phyloP scores from a whole-genome alignment of 2,329 filamentous ascomycete species.

The Blastomyces percursus region DNA sequence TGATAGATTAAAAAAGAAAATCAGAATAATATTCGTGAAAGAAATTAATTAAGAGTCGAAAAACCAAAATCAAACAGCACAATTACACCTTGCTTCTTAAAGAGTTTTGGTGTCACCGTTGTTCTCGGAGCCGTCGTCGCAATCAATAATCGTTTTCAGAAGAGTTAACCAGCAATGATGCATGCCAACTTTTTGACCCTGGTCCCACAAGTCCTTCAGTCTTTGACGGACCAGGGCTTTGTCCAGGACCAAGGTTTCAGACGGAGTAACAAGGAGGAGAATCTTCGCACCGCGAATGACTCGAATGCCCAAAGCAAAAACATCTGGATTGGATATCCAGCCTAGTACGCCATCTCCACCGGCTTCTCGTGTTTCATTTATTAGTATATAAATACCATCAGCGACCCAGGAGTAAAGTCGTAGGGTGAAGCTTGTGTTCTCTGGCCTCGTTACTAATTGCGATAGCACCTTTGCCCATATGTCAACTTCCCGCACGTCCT shows the following conservation, averaged over 20 bases:
- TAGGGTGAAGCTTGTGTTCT: slow-evolving; percentile 14
- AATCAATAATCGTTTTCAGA: not conserved
- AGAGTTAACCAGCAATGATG: slow-evolving; percentile 25
- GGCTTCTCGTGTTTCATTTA: slow-evolving; percentile 19
- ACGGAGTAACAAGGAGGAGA: slow-evolving; percentile 18
- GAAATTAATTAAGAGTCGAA: not conserved
- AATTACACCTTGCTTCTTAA: not conserved
- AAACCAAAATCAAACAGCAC: not conserved
- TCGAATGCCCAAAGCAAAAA: slow-evolving; percentile 44
- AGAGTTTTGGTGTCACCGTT: not conserved
- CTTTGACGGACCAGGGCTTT: slow-evolving; percentile 15
- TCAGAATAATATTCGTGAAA: not conserved
- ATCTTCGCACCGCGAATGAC: slow-evolving; percentile 29
- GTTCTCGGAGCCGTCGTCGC: not conserved
- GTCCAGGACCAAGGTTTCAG: slow-evolving; percentile 14
- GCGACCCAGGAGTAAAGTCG: slow-evolving; percentile 24
- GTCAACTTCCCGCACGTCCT: slow-evolving; percentile 62
- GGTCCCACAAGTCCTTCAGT: slow-evolving; percentile 19
- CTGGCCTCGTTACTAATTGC: slow-evolving; percentile 18
- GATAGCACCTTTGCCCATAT: slow-evolving; percentile 53
- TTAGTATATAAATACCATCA: slow-evolving; percentile 23
- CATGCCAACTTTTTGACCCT: slow-evolving; percentile 19
- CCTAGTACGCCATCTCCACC: slow-evolving; percentile 57
- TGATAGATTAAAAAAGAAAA: not conserved
- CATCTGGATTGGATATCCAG: slow-evolving; percentile 57